A percentile compares a stretch with the other conserved stretches of the same genome.
These are phyloP conservation scores for Raphanus raphanistrum DNA, from an alignment of 345 rosid genomes.

Conservation along the genomic window DNA sequence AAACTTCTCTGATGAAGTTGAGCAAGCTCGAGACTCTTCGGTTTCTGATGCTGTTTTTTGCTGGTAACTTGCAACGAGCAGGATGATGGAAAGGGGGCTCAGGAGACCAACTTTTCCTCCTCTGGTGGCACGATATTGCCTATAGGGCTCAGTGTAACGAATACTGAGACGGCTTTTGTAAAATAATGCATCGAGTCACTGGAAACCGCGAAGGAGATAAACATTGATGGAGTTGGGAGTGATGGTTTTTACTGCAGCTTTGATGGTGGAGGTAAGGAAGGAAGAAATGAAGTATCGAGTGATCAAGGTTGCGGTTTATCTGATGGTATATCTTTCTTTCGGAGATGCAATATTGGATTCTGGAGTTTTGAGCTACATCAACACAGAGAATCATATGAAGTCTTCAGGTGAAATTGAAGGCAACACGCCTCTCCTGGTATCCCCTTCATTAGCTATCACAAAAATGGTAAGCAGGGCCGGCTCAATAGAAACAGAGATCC, in stretches of 20 bases:
- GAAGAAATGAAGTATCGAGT: no score
- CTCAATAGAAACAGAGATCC: no score
- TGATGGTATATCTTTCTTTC: conserved; percentile 22
- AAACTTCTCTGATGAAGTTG: no score
- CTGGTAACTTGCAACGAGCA: no score
- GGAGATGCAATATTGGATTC: conserved; percentile 17
- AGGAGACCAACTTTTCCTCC: no score
- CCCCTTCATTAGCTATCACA: conserved; percentile 28
- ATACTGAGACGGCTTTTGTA: background rate
- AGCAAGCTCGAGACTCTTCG: no score
- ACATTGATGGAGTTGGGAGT: background rate
- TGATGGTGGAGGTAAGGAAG: conserved; percentile 30
- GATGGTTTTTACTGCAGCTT: conserved; percentile 21
- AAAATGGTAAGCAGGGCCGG: no score
- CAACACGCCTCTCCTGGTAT: conserved; percentile 26
- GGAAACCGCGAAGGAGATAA: conserved; percentile 7
- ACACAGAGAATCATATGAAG: conserved; percentile 28
- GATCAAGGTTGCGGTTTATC: conserved; percentile 14
- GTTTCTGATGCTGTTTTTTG: no score
- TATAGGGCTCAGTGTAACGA: background rate
- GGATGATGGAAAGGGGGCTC: no score
- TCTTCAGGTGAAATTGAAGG: conserved; percentile 30
- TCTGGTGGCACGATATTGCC: conserved; percentile 15
- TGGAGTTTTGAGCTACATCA: conserved; percentile 7
- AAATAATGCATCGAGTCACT: background rate